phyloP scores from a whole-genome alignment of 495 filamentous ascomycete species.

The Aspergillus panamensis region DNA sequence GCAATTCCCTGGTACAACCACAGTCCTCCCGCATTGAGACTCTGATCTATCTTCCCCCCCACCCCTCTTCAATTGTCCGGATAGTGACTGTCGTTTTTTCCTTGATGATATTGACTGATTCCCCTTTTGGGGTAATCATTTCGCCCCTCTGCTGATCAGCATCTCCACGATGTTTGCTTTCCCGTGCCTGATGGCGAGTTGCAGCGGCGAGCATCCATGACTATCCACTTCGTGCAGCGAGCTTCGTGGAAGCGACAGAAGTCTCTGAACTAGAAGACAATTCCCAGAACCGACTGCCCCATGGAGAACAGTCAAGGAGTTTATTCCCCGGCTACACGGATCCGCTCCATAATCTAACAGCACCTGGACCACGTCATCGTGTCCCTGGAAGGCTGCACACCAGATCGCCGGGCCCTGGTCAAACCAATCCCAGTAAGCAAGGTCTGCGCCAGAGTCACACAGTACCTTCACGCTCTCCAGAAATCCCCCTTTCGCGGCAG shows the following conservation, averaged over 20 bases:
- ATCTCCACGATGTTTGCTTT: background rate
- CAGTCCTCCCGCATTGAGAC: no score
- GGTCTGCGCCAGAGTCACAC: background rate
- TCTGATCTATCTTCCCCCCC: no score
- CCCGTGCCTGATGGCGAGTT: background rate
- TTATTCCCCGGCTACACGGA: background rate
- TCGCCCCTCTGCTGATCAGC: background rate
- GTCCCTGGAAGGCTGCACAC: background rate
- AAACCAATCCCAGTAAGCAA: background rate
- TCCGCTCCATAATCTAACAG: background rate
- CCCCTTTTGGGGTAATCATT: constrained; percentile 20
- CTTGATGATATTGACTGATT: no score
- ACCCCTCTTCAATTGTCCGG: no score
- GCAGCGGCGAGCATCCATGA: background rate
- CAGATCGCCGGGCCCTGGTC: background rate
- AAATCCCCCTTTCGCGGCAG: background rate
- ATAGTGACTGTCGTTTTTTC: no score
- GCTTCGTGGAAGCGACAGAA: background rate
- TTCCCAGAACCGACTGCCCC: background rate
- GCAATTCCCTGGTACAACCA: no score
- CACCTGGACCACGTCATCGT: background rate
- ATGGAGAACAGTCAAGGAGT: background rate
- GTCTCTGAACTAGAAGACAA: background rate
- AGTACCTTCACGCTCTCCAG: background rate
- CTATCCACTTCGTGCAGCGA: background rate